phyloP scores from a whole-genome alignment of 768 basidiomycete genomes.

The Kondoa subrosea region DNA sequence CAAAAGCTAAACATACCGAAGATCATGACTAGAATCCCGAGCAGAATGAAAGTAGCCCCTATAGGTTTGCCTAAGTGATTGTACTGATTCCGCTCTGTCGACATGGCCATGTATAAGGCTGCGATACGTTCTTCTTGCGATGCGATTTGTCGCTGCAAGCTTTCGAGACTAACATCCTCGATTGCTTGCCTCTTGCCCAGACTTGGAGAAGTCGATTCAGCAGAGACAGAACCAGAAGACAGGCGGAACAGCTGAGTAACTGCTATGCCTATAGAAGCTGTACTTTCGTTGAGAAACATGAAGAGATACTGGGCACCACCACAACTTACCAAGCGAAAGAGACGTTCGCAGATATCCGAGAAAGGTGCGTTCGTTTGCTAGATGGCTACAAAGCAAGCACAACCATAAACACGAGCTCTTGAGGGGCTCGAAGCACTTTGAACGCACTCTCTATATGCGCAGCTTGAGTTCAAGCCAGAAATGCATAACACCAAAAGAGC shows the following conservation, averaged over 20 bases:
- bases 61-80: conserved; percentile 19
- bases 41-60: conserved; percentile 19
- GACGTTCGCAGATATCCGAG: conserved; percentile 25
- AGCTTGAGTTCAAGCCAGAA: neutral
- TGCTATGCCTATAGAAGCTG: conserved; percentile 15
- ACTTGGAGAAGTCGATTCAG: neutral
- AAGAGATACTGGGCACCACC: conserved; percentile 12
- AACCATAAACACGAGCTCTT: no score
- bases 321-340: conserved; percentile 14
- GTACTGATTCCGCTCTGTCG: conserved; percentile 10
- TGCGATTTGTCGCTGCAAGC: conserved; percentile 4
- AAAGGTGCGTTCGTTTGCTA: conserved; percentile 24
- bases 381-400: conserved; percentile 20
- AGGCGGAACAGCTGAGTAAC: conserved; percentile 26
- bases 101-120: neutral
- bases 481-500: neutral
- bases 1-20: conserved; percentile 16
- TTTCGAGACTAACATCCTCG: no score
- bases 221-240: conserved; percentile 7
- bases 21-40: conserved; percentile 17
- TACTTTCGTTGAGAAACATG: neutral
- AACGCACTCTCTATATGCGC: no score
- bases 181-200: no score
- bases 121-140: conserved; percentile 1
- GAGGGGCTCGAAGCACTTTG: no score